These are phyloP conservation scores for Rhodotorula sp. DNA, from an alignment of 1,284 basidiomycete species.

Conservation along the genomic window DNA sequence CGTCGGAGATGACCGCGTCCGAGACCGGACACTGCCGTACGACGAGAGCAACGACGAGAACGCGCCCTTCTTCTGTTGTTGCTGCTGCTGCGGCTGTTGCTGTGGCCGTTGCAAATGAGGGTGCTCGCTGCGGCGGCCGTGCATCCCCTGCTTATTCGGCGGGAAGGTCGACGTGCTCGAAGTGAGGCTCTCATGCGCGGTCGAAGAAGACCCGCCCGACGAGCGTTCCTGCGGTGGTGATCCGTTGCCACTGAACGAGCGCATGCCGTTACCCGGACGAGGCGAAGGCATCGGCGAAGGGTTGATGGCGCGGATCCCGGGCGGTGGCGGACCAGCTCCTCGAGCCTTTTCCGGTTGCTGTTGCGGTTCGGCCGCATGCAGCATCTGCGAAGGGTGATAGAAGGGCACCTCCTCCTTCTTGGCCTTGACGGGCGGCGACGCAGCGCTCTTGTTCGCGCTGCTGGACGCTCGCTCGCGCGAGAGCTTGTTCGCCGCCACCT, in stretches of 20 bases:
- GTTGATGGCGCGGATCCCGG: conserved; percentile 10
- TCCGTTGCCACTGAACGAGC: not conserved
- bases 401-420: conserved; percentile 17
- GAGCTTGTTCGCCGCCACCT: not conserved
- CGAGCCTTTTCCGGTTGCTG: not conserved
- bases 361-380: not conserved
- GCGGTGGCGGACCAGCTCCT: not conserved
- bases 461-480: not conserved
- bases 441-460: not conserved
- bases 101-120: not conserved
- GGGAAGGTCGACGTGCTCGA: conserved; percentile 11
- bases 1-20: not conserved
- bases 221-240: not conserved
- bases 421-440: not conserved
- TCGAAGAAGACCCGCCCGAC: conserved; percentile 4
- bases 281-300: conserved; percentile 7
- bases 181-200: conserved; percentile 7
- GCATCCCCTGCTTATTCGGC: not conserved
- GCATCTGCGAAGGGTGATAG: conserved; percentile 18
- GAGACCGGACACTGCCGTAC: conserved; percentile 10
- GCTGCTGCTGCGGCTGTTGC: not conserved
- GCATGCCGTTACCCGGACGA: not conserved
- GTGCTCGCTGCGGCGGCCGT: not conserved
- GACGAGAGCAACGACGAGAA: conserved; percentile 15
- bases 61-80: conserved; percentile 14